A percentile compares a stretch with the other conserved stretches of the same genome.
Evolutionary conservation across 2,329 filamentous ascomycete genomes (phyloP).

Genomic region (Sordariomycetes sp.): DNA sequence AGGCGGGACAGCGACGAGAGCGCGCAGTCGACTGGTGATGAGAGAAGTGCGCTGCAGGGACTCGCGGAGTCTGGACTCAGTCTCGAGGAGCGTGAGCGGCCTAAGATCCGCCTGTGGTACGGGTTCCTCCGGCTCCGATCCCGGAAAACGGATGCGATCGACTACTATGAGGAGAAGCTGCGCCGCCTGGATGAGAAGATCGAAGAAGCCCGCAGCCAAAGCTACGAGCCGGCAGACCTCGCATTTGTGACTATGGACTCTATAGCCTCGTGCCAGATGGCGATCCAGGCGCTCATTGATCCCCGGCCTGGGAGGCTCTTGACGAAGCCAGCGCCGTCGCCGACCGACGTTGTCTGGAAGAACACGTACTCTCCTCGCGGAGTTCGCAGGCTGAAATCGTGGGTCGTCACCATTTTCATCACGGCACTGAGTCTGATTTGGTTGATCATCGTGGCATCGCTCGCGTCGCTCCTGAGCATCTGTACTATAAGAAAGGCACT

Average conservation of each 20-base stretch:
- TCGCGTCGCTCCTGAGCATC: constrained; percentile 69
- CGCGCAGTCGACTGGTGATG: background rate
- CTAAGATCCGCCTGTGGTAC: constrained; percentile 63
- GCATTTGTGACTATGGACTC: constrained; percentile 98
- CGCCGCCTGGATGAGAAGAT: constrained; percentile 68
- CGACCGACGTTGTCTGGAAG: constrained; percentile 85
- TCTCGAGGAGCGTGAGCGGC: constrained; percentile 34
- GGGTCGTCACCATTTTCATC: constrained; percentile 75
- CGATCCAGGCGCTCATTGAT: constrained; percentile 86
- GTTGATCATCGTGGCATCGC: constrained; percentile 66
- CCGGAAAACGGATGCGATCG: constrained; percentile 74
- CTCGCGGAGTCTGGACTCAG: constrained; percentile 9
- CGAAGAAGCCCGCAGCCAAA: constrained; percentile 52
- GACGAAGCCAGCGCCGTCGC: constrained; percentile 75
- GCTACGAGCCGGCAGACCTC: constrained; percentile 65
- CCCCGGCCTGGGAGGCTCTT: constrained; percentile 76
- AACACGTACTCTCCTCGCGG: constrained; percentile 78
- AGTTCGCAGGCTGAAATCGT: constrained; percentile 63
- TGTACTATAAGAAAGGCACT: constrained; percentile 66
- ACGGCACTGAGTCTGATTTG: constrained; percentile 75
- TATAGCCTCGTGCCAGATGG: constrained; percentile 86
- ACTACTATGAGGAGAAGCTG: constrained; percentile 85
- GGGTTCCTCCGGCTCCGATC: constrained; percentile 61
- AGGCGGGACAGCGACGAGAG: background rate
- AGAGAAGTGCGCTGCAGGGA: background rate